Base-by-base conservation (phyloP, 2,329 filamentous ascomycete species). In the Bipolaris gigantea region DNA sequence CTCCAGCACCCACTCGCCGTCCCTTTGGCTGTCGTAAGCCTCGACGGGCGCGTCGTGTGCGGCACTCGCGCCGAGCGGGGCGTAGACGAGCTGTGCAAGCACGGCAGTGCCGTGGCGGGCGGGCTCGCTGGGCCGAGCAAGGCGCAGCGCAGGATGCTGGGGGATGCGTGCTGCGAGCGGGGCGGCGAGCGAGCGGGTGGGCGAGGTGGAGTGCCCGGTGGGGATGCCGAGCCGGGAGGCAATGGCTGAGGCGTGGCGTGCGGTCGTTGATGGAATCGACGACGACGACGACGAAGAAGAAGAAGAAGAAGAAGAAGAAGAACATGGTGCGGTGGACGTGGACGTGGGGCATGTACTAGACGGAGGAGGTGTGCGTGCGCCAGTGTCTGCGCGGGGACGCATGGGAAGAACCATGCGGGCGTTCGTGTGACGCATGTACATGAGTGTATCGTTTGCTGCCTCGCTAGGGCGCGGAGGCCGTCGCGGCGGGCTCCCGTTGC, bases 1-100 rank as follows among this genome's bases (percentile, higher is more conserved):
- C 50, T 60, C 60, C 30, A 66, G 15, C 10, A 34, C 48, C 65
- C 65, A 67, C 10, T 66, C 60, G 2, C 21, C 56, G n/a, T 60
- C 56, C 42, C 16, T 10, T 10, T 8, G n/a, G n/a, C n/a, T n/a
- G n/a, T 54, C 19, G 21, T 58, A 65, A 42, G 50, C 40, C 43
- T 67, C 62, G 19, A 67, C 23, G 23, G n/a, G n/a, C n/a, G n/a
- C n/a, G n/a, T n/a, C n/a, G n/a, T n/a, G n/a, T n/a, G n/a, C n/a
- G n/a, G n/a, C n/a, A n/a, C n/a, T n/a, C n/a, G n/a, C n/a, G n/a
- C n/a, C n/a, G n/a, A 25, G 25, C 1, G 1, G 7, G 6, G 2
- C 25, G 7, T 25, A 25, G 1, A 23, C 23, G n/a, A n/a, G n/a
- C n/a, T n/a, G n/a, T n/a, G n/a, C n/a, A n/a, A n/a, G n/a, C n/a